Evolutionary conservation across 495 filamentous ascomycete genomes (phyloP), one percentile per base, ranked within the genome.

Genomic region (Xylaria palmicola): DNA sequence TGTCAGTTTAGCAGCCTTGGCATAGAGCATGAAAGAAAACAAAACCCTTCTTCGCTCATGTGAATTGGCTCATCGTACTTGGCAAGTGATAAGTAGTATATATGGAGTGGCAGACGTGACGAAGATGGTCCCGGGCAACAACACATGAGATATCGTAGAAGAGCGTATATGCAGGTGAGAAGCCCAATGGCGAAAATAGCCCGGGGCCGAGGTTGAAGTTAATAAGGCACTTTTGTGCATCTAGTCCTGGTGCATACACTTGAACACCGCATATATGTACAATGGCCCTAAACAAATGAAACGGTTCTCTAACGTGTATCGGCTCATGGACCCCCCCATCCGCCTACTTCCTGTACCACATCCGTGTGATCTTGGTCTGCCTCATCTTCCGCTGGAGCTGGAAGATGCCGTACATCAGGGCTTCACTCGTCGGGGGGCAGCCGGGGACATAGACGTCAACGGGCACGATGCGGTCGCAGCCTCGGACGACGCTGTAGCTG

Each of bases 381-480:
- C 88, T 75, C 84, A 91, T 90, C 85, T 94, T 95, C 78, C 89
- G 88, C 81, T 94, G 90, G 60, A 94, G 75, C 73, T 90, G 88
- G 71, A 93, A 90, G 64, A 93, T 87, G 26, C 90, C 92, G 71
- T 93, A 91, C 85, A 96, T 89, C 54, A 96, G 79, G 20, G 91
- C 92, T 77, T 97, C 92, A 56, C 83, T 82, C 10, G 92, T 96
- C 1, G 92, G 92, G 49, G 92, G 92, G 79, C 92, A 96, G 53
- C 93, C 93, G 27, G 92, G 92, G 7, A 96, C 91, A 77, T 96
- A 96, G 39, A 96, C 83, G 77, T 96, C 92, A 41, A 96, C 92
- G 17, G 92, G 92, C 37, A 96, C 90, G 68, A 96, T 90, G 39
- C 92, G 81, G 75, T 96, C 92, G 67, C 92, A 94, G 26, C 92